Conservation (phyloP, 176 grass and related monocot genomes). For the Hyparrhenia diplandra region DNA sequence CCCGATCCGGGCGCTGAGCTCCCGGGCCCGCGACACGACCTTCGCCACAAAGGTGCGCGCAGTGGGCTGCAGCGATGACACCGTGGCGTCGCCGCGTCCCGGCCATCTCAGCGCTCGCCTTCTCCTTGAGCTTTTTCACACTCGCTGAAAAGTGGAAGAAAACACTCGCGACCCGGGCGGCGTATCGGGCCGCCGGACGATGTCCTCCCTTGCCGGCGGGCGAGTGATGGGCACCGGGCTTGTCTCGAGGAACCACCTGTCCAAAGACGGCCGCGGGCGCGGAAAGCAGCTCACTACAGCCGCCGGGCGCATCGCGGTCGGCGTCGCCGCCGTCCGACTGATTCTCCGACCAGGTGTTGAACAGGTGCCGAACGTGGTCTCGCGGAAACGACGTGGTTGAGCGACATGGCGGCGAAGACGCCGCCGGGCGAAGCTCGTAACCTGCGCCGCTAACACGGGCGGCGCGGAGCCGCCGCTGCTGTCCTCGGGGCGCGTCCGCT, state of each 20-base stretch:
- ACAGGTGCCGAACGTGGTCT: slow-evolving; percentile 29
- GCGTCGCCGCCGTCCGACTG: no score
- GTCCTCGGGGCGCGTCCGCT: no score
- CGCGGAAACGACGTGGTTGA: slow-evolving; percentile 22
- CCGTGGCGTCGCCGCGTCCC: no score
- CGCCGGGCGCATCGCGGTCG: no score
- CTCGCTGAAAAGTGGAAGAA: slow-evolving; percentile 32
- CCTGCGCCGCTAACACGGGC: slow-evolving; percentile 12
- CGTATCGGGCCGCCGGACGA: neutral
- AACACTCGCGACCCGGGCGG: slow-evolving; percentile 13
- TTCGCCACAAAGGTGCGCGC: neutral
- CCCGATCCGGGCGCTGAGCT: neutral
- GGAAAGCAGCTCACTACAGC: no score
- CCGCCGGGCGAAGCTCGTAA: slow-evolving; percentile 57
- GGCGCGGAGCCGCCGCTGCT: no score
- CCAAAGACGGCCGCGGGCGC: no score
- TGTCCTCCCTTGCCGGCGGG: no score
- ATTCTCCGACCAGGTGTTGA: slow-evolving; percentile 41
- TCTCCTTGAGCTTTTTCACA: slow-evolving; percentile 25
- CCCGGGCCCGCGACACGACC: slow-evolving; percentile 13
- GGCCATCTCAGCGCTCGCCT: no score
- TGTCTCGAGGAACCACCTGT: no score
- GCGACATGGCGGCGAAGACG: slow-evolving; percentile 34
- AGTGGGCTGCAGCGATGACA: no score
- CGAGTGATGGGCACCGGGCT: no score